phyloP scores from a whole-genome alignment of 2,329 filamentous ascomycete genomes.

The Fusarium buxicola region DNA sequence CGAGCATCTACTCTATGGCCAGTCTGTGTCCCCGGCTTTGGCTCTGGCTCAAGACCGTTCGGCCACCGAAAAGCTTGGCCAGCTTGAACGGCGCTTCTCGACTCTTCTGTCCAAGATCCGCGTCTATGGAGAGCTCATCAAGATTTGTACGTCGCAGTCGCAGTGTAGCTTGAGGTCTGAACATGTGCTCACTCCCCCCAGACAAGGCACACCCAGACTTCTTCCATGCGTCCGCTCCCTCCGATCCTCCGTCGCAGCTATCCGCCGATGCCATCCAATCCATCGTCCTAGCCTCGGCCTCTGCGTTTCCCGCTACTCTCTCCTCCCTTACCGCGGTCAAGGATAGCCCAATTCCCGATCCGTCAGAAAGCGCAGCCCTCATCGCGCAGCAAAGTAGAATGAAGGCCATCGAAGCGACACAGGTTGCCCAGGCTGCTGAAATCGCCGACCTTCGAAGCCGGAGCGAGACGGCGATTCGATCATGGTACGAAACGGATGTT shows the following conservation, averaged over 20 bases:
- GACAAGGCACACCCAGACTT: constrained; percentile 66
- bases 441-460: constrained; percentile 71
- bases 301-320: constrained; percentile 65
- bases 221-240: constrained; percentile 61
- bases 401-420: constrained; percentile 68
- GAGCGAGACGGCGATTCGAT: constrained; percentile 71
- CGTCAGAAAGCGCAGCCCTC: constrained; percentile 65
- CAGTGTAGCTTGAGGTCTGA: neutral
- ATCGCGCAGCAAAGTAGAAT: constrained; percentile 71
- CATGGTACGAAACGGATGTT: constrained; percentile 81
- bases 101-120: constrained; percentile 62
- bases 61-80: constrained; percentile 58
- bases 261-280: constrained; percentile 63
- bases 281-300: constrained; percentile 67
- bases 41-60: constrained; percentile 53
- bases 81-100: constrained; percentile 66
- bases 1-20: constrained; percentile 69
- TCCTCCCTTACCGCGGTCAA: constrained; percentile 68
- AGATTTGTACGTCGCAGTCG: constrained; percentile 64
- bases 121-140: constrained; percentile 69
- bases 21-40: constrained; percentile 48
- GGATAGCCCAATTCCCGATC: constrained; percentile 68
- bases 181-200: constrained; percentile 41
- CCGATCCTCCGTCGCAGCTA: constrained; percentile 64
- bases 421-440: constrained; percentile 71